These are phyloP conservation scores for Tolypocladium endophyticum DNA, from an alignment of 2,329 filamentous ascomycete genomes.

Conservation along the genomic window DNA sequence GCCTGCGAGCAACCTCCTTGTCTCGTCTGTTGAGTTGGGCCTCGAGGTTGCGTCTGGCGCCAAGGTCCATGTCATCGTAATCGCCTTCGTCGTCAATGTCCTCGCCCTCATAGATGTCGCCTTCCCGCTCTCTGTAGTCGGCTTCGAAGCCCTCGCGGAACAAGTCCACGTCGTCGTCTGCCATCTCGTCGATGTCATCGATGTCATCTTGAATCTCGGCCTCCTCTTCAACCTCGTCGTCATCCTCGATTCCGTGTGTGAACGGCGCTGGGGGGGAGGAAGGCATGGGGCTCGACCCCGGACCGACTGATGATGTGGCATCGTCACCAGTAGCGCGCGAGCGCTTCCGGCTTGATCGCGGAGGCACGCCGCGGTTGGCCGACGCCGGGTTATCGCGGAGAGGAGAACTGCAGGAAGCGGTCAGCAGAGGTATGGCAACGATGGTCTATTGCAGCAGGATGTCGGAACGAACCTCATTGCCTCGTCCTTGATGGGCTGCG, in stretches of 20 bases:
- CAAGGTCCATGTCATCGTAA: conserved; percentile 59
- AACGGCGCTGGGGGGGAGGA: conserved; percentile 52
- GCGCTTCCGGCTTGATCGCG: conserved; percentile 43
- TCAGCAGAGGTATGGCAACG: not conserved
- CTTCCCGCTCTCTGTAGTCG: conserved; percentile 58
- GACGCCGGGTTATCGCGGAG: conserved; percentile 71
- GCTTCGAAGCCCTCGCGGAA: conserved; percentile 65
- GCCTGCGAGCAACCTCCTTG: conserved; percentile 55
- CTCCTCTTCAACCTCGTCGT: conserved; percentile 64
- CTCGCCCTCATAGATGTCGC: conserved; percentile 58
- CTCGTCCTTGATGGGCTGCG: not conserved
- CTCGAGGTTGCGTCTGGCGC: conserved; percentile 59
- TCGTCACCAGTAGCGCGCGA: conserved; percentile 41
- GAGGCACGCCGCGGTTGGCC: conserved; percentile 62
- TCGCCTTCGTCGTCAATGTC: conserved; percentile 72
- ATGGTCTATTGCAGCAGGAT: not conserved
- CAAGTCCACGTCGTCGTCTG: conserved; percentile 70
- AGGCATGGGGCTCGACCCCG: conserved; percentile 52
- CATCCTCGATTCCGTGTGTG: conserved; percentile 55
- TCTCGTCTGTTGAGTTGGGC: conserved; percentile 64
- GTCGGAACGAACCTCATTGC: conserved; percentile 13
- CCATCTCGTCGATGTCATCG: conserved; percentile 71
- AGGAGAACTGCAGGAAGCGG: conserved; percentile 54
- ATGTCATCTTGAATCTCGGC: conserved; percentile 61
- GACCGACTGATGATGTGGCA: conserved; percentile 37